Percentiles rank a stretch among this genome's conserved stretches.
phyloP scores from a whole-genome alignment of 2,329 filamentous ascomycete genomes.

The Helotiales sp. region DNA sequence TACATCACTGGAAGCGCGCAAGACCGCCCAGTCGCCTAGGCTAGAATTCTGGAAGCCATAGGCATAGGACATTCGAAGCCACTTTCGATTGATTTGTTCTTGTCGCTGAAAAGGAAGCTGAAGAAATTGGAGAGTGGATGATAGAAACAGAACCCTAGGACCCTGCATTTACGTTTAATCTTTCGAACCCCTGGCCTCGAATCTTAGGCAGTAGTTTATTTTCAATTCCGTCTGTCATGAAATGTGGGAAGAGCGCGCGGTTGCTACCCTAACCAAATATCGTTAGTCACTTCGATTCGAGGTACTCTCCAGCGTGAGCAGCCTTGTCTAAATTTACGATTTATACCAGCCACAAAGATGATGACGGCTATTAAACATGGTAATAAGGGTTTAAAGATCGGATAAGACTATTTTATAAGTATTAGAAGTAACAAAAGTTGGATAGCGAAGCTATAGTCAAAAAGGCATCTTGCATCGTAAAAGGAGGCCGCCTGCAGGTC shows the following conservation, averaged over 20 bases:
- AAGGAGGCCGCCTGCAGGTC: too few relatives aligned
- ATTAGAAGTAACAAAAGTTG: not conserved
- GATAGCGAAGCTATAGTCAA: not conserved
- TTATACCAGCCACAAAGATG: not conserved
- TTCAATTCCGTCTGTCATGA: not conserved
- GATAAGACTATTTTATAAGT: not conserved
- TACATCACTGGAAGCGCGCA: constrained; percentile 31
- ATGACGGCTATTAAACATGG: not conserved
- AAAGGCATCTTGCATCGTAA: too few relatives aligned
- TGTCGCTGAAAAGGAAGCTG: constrained; percentile 2
- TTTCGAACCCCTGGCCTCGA: constrained; percentile 5
- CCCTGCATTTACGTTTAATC: not conserved
- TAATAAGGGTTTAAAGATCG: not conserved
- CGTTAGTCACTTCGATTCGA: too few relatives aligned
- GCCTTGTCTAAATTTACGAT: not conserved
- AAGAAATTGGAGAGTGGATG: not conserved
- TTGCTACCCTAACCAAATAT: too few relatives aligned
- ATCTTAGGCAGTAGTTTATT: not conserved
- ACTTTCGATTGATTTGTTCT: not conserved
- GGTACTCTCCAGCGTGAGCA: not conserved
- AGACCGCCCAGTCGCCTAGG: constrained; percentile 16
- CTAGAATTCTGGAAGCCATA: constrained; percentile 23
- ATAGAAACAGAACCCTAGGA: constrained; percentile 8
- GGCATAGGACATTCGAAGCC: constrained; percentile 7
- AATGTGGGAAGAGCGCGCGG: too few relatives aligned